Conservation (phyloP, 768 basidiomycete species). For the Serendipita sp. region DNA sequence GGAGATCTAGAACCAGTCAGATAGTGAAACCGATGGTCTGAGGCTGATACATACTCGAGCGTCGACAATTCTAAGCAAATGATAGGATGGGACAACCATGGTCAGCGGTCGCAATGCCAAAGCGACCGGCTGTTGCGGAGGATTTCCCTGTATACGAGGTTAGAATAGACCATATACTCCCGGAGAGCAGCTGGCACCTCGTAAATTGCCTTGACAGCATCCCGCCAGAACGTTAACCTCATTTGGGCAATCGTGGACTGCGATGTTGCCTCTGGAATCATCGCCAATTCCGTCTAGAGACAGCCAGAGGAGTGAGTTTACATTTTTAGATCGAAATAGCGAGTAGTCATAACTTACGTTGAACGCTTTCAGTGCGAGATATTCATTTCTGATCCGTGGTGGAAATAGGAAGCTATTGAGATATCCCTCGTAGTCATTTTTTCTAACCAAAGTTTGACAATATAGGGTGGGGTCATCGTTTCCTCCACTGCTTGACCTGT, state of each 20-base stretch:
- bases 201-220: constrained; percentile 51
- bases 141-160: constrained; percentile 37
- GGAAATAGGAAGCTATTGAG: constrained; percentile 59
- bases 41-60: constrained; percentile 42
- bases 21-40: constrained; percentile 41
- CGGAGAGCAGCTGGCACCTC: constrained; percentile 31
- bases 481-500: constrained; percentile 1
- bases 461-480: constrained; percentile 23
- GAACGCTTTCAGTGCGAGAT: constrained; percentile 69
- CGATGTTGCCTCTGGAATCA: constrained; percentile 59
- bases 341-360: constrained; percentile 38
- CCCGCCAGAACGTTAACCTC: constrained; percentile 78
- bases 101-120: constrained; percentile 50
- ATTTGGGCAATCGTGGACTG: constrained; percentile 61
- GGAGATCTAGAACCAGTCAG: constrained; percentile 47
- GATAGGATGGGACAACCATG: constrained; percentile 45
- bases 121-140: constrained; percentile 68
- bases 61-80: constrained; percentile 70
- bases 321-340: constrained; percentile 5
- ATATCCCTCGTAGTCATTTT: constrained; percentile 71
- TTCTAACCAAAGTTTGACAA: constrained; percentile 55
- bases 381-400: constrained; percentile 43
- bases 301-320: constrained; percentile 6
- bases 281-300: constrained; percentile 57
- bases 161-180: not conserved